Conservation (phyloP, 805 yeast genomes). For the Candida boidinii region DNA sequence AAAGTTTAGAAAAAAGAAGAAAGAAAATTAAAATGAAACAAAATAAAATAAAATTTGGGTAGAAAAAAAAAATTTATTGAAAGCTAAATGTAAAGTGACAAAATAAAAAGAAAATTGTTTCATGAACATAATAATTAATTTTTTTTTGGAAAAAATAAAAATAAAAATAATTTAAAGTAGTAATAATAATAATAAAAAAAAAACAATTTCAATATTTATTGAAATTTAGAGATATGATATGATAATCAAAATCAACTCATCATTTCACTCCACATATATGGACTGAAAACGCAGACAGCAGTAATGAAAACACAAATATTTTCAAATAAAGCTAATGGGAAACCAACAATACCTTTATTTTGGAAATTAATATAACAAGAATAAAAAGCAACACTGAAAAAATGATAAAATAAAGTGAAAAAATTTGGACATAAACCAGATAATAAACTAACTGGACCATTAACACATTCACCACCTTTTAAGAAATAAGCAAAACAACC, state of each 20-base stretch:
- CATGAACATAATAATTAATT: too few relatives aligned
- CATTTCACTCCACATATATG: slow-evolving; percentile 42
- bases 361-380: slow-evolving; percentile 62
- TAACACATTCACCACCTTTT: slow-evolving; percentile 73
- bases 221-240: too few relatives aligned
- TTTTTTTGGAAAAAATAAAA: too few relatives aligned
- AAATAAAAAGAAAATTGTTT: too few relatives aligned
- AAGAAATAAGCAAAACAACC: slow-evolving; percentile 88
- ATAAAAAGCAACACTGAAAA: slow-evolving; percentile 85
- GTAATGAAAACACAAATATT: slow-evolving; percentile 60
- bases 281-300: slow-evolving; percentile 73
- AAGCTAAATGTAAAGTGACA: too few relatives aligned
- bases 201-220: too few relatives aligned
- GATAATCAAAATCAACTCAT: slow-evolving; percentile 9
- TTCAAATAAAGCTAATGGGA: slow-evolving; percentile 67
- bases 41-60: too few relatives aligned
- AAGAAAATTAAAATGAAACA: too few relatives aligned
- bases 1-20: too few relatives aligned
- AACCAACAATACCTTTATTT: slow-evolving; percentile 54
- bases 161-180: too few relatives aligned
- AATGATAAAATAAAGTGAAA: slow-evolving; percentile 67
- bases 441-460: slow-evolving; percentile 74
- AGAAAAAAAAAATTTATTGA: too few relatives aligned
- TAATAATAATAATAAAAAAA: too few relatives aligned
- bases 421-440: slow-evolving; percentile 80